Evolutionary conservation across 345 rosid genomes (phyloP), one percentile per base, ranked within the genome.

Genomic region (Triadica sebifera): DNA sequence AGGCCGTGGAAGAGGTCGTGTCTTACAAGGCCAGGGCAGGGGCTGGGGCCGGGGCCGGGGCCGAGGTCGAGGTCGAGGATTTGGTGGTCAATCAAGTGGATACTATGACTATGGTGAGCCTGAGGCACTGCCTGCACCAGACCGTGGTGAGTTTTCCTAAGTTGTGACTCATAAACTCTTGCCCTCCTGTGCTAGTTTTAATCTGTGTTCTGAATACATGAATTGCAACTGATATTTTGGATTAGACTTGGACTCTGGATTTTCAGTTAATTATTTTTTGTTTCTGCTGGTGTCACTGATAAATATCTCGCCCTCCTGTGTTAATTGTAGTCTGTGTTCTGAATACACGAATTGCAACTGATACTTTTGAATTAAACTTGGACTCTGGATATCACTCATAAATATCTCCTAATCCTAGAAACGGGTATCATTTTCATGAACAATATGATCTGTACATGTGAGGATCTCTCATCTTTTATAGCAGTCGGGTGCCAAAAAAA

Each of bases 131-230:
- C 79, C 69, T 39, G 64, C 22, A 46, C 77, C 72, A 51, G 65
- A 52, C 22, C 79, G 77, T n/a, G 79, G 86, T 83, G 74, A 67
- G 85, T 74, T 72, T 34, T 58, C 34, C 13, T 22, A 65, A 56
- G 65, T 58, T 20, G 24, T 6, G 2, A 29, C 34, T 29, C 34
- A 29, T 29, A 29, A 29, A 29, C 34, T 29, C 34, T 29, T 29
- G 34, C 34, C 34, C 34, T 29, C 34, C 34, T 29, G 34, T 29
- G 34, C 34, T 29, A 29, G 34, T 29, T 29, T 29, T 29, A 29
- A 2, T 29, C 34, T 29, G 34, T 29, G 34, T 29, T 29, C 34
- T 29, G 34, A 29, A 29, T 29, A 29, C 34, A 29, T 29, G 34
- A 29, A 29, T 29, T 29, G 34, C 34, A 29, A 29, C 34, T 29